These are phyloP conservation scores for Lasiosphaeria miniovina DNA, from an alignment of 495 filamentous ascomycete genomes.

Conservation along the genomic window DNA sequence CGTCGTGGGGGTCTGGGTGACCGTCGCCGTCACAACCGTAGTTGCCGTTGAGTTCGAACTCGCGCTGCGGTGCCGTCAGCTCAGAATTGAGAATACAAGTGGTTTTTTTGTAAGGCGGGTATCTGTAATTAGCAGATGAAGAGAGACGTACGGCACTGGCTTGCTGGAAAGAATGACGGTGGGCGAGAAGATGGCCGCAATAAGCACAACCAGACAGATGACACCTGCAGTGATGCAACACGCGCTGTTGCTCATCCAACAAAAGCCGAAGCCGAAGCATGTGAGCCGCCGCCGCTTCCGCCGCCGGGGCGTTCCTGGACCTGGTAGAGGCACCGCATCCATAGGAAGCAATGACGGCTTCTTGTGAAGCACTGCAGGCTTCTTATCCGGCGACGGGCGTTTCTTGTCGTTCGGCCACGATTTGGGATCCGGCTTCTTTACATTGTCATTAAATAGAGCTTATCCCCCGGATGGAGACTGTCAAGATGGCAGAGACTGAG, in stretches of 20 bases:
- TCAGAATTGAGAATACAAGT: background rate
- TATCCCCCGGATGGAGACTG: background rate
- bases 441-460: background rate
- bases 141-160: background rate
- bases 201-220: background rate
- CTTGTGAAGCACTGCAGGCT: background rate
- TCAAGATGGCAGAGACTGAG: background rate
- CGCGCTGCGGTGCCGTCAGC: background rate
- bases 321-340: background rate
- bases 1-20: background rate
- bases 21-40: background rate
- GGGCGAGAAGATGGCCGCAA: background rate
- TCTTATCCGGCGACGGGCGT: background rate
- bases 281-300: background rate
- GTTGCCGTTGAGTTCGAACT: background rate
- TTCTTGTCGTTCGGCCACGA: background rate
- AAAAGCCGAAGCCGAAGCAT: background rate
- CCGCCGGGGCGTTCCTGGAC: background rate
- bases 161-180: background rate
- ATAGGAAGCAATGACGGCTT: background rate
- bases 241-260: background rate
- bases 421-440: background rate
- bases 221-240: background rate
- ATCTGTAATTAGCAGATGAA: background rate
- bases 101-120: background rate